Evolutionary conservation across 345 rosid genomes (phyloP).

Genomic region (Hibiscus syriacus): DNA sequence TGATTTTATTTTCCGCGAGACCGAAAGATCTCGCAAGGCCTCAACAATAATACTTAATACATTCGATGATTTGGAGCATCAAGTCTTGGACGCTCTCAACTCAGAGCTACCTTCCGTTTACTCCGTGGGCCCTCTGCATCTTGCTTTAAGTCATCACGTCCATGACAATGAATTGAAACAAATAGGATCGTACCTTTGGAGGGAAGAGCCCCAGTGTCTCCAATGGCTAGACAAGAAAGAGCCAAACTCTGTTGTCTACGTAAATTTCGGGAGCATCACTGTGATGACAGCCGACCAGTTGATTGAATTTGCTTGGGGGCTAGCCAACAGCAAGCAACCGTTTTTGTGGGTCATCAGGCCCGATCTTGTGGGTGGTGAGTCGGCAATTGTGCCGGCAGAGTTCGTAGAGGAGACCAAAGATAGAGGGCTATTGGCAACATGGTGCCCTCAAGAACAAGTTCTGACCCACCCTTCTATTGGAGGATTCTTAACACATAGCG

Average conservation of each 20-base stretch:
- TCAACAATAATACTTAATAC: conserved; percentile 48
- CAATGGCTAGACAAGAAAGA: conserved; percentile 41
- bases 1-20: neutral
- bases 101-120: conserved; percentile 33
- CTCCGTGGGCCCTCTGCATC: conserved; percentile 41
- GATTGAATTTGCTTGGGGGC: conserved; percentile 62
- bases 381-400: conserved; percentile 32
- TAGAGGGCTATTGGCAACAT: conserved; percentile 32
- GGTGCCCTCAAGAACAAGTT: conserved; percentile 59
- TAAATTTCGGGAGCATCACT: conserved; percentile 58
- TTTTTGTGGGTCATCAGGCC: conserved; percentile 62
- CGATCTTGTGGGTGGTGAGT: conserved; percentile 40
- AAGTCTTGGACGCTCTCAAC: conserved; percentile 23
- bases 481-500: conserved; percentile 51
- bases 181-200: conserved; percentile 46
- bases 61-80: conserved; percentile 34
- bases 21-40: conserved; percentile 27
- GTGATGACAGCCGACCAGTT: conserved; percentile 35
- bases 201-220: conserved; percentile 40
- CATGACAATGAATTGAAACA: conserved; percentile 9
- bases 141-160: conserved; percentile 14
- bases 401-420: conserved; percentile 28
- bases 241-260: conserved; percentile 38
- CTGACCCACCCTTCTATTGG: conserved; percentile 43
- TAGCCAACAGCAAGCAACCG: conserved; percentile 39